Evolutionary conservation across 495 filamentous ascomycete genomes (phyloP).

Genomic region (Aspergillus sclerotiicarbonarius): DNA sequence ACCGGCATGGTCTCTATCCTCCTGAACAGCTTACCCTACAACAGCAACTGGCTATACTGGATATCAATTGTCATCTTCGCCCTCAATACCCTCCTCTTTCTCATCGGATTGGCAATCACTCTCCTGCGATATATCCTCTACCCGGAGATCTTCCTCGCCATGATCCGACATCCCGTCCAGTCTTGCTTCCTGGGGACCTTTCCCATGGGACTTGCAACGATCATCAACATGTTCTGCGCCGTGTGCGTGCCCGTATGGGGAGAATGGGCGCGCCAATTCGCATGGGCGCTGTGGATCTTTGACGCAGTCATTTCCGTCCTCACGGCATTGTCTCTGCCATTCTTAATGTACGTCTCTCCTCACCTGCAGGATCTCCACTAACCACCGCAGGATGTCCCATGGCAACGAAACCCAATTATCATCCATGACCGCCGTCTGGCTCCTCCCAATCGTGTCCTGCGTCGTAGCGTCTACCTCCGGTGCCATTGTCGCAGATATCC

Average conservation of each 20-base stretch:
- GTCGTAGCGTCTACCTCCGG: slow-evolving; percentile 59
- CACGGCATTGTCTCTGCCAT: slow-evolving; percentile 52
- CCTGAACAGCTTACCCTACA: slow-evolving; percentile 55
- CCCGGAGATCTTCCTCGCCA: slow-evolving; percentile 53
- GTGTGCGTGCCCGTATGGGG: slow-evolving; percentile 57
- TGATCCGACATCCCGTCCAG: slow-evolving; percentile 58
- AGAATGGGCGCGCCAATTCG: slow-evolving; percentile 32
- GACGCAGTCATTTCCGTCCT: slow-evolving; percentile 52
- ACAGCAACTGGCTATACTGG: slow-evolving; percentile 51
- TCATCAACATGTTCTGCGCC: slow-evolving; percentile 56
- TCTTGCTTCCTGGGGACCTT: slow-evolving; percentile 61
- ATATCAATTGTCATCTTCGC: slow-evolving; percentile 54
- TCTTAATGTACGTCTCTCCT: slow-evolving; percentile 49
- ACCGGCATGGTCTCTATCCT: slow-evolving; percentile 64
- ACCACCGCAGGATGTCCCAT: slow-evolving; percentile 31
- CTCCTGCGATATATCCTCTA: slow-evolving; percentile 57
- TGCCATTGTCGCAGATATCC: slow-evolving; percentile 50
- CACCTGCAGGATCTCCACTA: neutral
- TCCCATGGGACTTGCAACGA: slow-evolving; percentile 63
- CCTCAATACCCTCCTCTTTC: slow-evolving; percentile 55
- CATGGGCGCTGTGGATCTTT: slow-evolving; percentile 61
- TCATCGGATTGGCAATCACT: slow-evolving; percentile 36
- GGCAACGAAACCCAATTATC: slow-evolving; percentile 29
- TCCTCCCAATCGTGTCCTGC: slow-evolving; percentile 58
- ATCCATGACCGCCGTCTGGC: slow-evolving; percentile 58